Evolutionary conservation across 768 basidiomycete genomes (phyloP).

Genomic region (Mycena filopes): DNA sequence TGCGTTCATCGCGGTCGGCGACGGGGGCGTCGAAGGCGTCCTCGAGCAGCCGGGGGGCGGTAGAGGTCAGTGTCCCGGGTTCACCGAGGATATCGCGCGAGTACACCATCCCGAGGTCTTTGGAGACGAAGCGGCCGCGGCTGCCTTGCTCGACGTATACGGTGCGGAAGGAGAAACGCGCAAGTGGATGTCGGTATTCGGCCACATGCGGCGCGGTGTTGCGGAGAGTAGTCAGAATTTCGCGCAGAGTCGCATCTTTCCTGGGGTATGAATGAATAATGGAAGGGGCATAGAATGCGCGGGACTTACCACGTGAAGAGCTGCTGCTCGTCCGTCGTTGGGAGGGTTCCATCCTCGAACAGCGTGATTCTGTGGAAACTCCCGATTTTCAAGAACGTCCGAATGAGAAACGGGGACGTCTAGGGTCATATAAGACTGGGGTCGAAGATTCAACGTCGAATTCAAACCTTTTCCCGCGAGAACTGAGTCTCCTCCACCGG

Average conservation of each 20-base stretch:
- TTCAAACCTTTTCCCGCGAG: constrained; percentile 28
- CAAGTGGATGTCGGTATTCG: constrained; percentile 85
- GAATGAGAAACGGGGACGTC: constrained; percentile 86
- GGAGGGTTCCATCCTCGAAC: constrained; percentile 82
- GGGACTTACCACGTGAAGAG: constrained; percentile 77
- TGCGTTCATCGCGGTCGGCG: constrained; percentile 67
- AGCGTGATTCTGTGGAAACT: constrained; percentile 77
- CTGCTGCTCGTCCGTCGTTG: constrained; percentile 85
- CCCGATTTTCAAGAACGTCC: constrained; percentile 85
- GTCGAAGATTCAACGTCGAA: neutral
- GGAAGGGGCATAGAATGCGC: neutral
- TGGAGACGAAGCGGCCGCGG: constrained; percentile 77
- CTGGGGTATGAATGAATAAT: constrained; percentile 46
- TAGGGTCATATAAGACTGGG: constrained; percentile 38
- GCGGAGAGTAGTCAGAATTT: constrained; percentile 82
- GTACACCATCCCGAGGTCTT: constrained; percentile 85
- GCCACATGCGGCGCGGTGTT: constrained; percentile 71
- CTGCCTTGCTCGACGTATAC: constrained; percentile 80
- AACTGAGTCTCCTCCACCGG: constrained; percentile 14
- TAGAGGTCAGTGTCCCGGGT: constrained; percentile 67
- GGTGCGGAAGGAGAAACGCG: constrained; percentile 83
- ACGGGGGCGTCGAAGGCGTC: constrained; percentile 51
- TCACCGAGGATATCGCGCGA: constrained; percentile 88
- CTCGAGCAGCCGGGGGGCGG: constrained; percentile 71
- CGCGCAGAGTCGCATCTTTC: constrained; percentile 86